Conservation (phyloP, 2,329 filamentous ascomycete genomes). For the Phialophora chinensis region DNA sequence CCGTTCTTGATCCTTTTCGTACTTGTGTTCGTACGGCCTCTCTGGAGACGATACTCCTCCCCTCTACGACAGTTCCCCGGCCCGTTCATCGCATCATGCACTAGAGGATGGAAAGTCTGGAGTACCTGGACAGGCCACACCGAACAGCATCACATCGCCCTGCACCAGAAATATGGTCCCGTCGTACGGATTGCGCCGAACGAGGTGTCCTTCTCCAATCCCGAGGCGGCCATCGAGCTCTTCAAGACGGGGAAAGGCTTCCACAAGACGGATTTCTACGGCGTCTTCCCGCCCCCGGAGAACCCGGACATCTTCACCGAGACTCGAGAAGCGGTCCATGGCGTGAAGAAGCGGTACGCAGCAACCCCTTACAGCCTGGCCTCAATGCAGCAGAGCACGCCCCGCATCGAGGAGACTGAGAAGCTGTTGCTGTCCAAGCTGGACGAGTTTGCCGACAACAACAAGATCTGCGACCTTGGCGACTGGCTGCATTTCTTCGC, state of each 20-base stretch:
- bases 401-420: constrained; percentile 45
- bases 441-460: constrained; percentile 46
- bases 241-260: constrained; percentile 59
- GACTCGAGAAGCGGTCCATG: constrained; percentile 60
- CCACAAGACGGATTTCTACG: constrained; percentile 61
- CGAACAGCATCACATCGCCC: constrained; percentile 46
- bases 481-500: constrained; percentile 47
- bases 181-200: constrained; percentile 58
- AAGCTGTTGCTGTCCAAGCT: constrained; percentile 55
- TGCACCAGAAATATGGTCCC: constrained; percentile 52
- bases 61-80: constrained; percentile 52
- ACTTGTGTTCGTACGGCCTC: constrained; percentile 42
- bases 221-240: constrained; percentile 54
- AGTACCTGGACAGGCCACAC: constrained; percentile 49
- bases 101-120: constrained; percentile 49
- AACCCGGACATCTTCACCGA: constrained; percentile 66
- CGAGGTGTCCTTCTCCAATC: constrained; percentile 57
- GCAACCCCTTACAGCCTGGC: constrained; percentile 43
- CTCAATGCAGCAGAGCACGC: constrained; percentile 41
- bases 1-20: constrained; percentile 34
- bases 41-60: constrained; percentile 55
- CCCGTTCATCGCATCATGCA: constrained; percentile 50
- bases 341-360: constrained; percentile 59
- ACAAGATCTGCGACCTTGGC: constrained; percentile 55
- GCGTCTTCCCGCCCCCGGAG: constrained; percentile 62